A percentile compares a stretch with the other conserved stretches of the same genome.
These are phyloP conservation scores for Filobasidium uniguttulatum DNA, from an alignment of 1,284 basidiomycete genomes.

Conservation along the genomic window DNA sequence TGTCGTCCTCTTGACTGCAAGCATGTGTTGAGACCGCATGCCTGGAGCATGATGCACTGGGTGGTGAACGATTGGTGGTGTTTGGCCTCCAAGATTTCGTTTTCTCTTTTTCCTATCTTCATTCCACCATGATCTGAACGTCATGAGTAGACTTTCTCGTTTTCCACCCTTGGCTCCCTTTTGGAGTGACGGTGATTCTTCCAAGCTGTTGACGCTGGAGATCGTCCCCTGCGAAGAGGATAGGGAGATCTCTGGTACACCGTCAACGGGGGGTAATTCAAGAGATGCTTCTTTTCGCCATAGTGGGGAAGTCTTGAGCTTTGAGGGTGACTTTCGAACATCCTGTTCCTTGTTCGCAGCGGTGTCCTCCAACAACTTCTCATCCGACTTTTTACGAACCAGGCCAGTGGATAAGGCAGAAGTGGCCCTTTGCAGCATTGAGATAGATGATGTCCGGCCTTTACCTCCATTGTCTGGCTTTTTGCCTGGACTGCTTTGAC, in stretches of 20 bases:
- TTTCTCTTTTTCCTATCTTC: slow-evolving; percentile 37
- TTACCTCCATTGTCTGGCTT: slow-evolving; percentile 41
- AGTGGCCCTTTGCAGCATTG: slow-evolving; percentile 83
- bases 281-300: slow-evolving; percentile 1
- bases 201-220: slow-evolving; percentile 1
- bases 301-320: slow-evolving; percentile 14
- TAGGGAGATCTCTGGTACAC: neutral
- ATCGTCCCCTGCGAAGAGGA: slow-evolving; percentile 14
- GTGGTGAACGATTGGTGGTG: neutral
- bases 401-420: slow-evolving; percentile 65
- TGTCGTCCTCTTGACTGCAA: slow-evolving; percentile 14
- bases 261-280: neutral
- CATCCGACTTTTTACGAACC: slow-evolving; percentile 62
- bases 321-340: slow-evolving; percentile 7
- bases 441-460: slow-evolving; percentile 64
- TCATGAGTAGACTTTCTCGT: slow-evolving; percentile 36
- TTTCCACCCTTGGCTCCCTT: slow-evolving; percentile 18
- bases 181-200: slow-evolving; percentile 7
- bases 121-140: slow-evolving; percentile 40
- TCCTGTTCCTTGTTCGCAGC: slow-evolving; percentile 13
- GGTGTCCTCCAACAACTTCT: slow-evolving; percentile 41
- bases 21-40: slow-evolving; percentile 19
- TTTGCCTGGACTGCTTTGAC: slow-evolving; percentile 16
- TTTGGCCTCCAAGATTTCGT: slow-evolving; percentile 12
- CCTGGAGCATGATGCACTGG: slow-evolving; percentile 22